Evolutionary conservation across 2,329 filamentous ascomycete genomes (phyloP), one percentile per base, ranked within the genome.

Genomic region (Fusarium falciforme): DNA sequence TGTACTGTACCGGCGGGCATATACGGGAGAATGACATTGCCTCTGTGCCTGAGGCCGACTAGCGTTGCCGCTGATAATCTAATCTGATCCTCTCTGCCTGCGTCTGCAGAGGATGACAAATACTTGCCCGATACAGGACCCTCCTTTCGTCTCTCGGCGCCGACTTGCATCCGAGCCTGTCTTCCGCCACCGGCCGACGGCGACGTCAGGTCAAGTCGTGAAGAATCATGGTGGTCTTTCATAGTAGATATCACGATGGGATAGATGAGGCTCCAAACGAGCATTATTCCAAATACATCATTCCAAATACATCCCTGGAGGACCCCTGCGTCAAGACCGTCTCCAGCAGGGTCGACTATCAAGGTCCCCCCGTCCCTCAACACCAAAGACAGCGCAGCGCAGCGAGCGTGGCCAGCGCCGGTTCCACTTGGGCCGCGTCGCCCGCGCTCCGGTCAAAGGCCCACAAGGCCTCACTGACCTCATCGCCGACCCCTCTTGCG

Each of bases 401-500:
- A 52, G 47, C 61, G 58, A 52, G 47, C 58, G 55, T 66, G 66
- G 63, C 68, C 72, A 65, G 67, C 61, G 33, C 64, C 57, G 76
- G 74, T 70, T 68, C 76, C 74, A 78, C 76, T 66, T 61, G 65
- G 66, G 63, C 68, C 75, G 64, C 67, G 61, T 74, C 65, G 71
- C 61, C 69, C 66, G 60, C 73, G 61, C 70, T 73, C 66, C 66
- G 73, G 66, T 36, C n/a, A 64, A 67, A 54, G 49, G 61, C 64
- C 76, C 76, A 75, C 76, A 77, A 35, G 40, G 29, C 70, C 64
- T 71, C 66, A 77, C 74, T 78, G 76, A 78, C 73, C 73, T 78
- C 76, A 78, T 78, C 64, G 35, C 40, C 42, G 61, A 64, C 70
- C 67, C 59, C 66, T 74, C 71, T 72, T 72, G 69, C 71, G 69